Evolutionary conservation across 2,329 filamentous ascomycete genomes (phyloP).

Genomic region (Penicillium sp.): DNA sequence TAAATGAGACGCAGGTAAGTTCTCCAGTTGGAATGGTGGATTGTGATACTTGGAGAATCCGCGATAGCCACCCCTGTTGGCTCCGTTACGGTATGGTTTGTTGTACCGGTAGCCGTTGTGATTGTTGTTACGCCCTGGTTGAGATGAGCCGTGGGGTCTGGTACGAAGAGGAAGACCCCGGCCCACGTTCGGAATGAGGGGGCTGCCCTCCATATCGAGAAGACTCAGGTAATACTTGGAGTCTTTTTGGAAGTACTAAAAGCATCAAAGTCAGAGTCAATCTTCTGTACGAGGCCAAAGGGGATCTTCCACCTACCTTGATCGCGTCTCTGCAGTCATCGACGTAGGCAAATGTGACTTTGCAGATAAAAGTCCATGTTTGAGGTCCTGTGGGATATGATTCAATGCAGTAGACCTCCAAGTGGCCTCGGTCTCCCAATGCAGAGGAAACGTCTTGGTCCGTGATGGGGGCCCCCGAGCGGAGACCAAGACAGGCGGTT

Average conservation of each 20-base stretch:
- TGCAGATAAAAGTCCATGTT: constrained; percentile 10
- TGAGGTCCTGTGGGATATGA: neutral
- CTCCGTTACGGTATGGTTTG: neutral
- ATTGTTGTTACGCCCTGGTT: neutral
- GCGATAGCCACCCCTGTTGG: neutral
- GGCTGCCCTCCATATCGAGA: constrained; percentile 18
- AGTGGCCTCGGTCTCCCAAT: constrained; percentile 13
- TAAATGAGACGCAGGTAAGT: neutral
- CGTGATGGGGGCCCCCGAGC: constrained; percentile 11
- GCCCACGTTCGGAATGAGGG: neutral
- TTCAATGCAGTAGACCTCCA: constrained; percentile 17
- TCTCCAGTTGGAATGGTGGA: neutral
- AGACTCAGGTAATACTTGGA: constrained; percentile 18
- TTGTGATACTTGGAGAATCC: neutral
- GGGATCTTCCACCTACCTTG: constrained; percentile 17
- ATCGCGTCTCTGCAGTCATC: constrained; percentile 26
- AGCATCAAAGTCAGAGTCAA: neutral
- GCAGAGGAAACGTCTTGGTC: constrained; percentile 3
- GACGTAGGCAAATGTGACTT: constrained; percentile 25
- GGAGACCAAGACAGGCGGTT: constrained; percentile 19
- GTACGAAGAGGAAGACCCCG: neutral
- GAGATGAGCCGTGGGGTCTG: neutral
- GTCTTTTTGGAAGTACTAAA: constrained; percentile 17
- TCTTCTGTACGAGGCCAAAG: neutral
- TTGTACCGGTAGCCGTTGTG: neutral